These are phyloP conservation scores for Nemania sp. DNA, from an alignment of 2,329 filamentous ascomycete species.

Conservation along the genomic window DNA sequence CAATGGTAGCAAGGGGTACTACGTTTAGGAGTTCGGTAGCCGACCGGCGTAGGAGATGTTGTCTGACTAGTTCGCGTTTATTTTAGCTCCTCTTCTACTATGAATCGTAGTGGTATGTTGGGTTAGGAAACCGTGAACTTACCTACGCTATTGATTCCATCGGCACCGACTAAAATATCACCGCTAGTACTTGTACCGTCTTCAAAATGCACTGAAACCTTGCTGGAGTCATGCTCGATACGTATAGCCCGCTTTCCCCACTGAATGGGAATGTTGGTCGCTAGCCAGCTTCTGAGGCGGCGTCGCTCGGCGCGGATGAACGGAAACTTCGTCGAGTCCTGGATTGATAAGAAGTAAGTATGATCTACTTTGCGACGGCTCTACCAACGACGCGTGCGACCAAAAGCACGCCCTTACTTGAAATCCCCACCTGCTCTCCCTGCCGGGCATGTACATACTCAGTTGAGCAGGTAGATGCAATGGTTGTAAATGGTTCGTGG, in stretches of 20 bases:
- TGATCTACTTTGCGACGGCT: too few relatives aligned
- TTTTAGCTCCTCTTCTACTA: background rate
- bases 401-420: background rate
- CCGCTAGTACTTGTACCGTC: background rate
- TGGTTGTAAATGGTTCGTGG: background rate
- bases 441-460: background rate
- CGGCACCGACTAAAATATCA: background rate
- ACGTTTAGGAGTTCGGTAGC: background rate
- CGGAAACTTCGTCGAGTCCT: background rate
- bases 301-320: background rate
- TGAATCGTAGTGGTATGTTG: background rate
- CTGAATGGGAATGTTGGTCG: conserved; percentile 2
- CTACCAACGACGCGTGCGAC: too few relatives aligned
- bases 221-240: background rate
- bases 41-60: background rate
- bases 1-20: background rate
- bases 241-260: background rate
- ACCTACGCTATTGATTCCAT: background rate
- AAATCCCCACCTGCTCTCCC: background rate
- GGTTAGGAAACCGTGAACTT: background rate
- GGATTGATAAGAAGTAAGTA: too few relatives aligned
- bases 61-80: background rate
- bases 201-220: background rate
- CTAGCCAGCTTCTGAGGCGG: background rate
- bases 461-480: background rate